Evolutionary conservation across 1,284 basidiomycete genomes (phyloP).

Genomic region (Tylopilus sp.): DNA sequence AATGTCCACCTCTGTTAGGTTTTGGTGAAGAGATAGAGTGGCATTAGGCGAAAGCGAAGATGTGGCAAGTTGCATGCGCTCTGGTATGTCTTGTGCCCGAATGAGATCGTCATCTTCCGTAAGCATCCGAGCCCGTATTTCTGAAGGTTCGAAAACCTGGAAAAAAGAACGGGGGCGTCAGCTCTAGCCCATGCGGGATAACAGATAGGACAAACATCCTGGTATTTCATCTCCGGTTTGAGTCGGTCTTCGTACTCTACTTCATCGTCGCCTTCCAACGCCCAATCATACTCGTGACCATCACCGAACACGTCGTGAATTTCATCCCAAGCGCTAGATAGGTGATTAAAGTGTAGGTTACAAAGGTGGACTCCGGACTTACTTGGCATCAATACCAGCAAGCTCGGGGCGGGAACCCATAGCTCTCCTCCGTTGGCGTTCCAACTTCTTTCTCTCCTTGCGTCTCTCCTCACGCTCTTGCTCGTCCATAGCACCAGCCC

Average conservation of each 20-base stretch:
- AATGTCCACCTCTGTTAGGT: conserved; percentile 69
- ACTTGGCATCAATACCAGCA: conserved; percentile 86
- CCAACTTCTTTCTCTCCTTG: conserved; percentile 62
- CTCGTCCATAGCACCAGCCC: conserved; percentile 65
- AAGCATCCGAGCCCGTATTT: conserved; percentile 88
- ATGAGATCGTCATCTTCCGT: conserved; percentile 96
- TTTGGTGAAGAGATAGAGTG: conserved; percentile 65
- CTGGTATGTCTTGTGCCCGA: conserved; percentile 87
- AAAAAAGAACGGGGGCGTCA: conserved; percentile 11
- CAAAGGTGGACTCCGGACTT: conserved; percentile 35
- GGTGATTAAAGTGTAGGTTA: conserved; percentile 19
- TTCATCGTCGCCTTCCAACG: conserved; percentile 78
- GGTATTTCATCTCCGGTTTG: conserved; percentile 80
- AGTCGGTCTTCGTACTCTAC: conserved; percentile 53
- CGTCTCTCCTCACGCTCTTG: conserved; percentile 72
- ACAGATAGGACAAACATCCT: conserved; percentile 66
- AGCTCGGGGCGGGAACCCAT: conserved; percentile 72
- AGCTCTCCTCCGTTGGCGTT: conserved; percentile 62
- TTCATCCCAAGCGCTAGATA: conserved; percentile 88
- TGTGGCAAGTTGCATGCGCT: conserved; percentile 94
- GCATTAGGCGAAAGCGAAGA: conserved; percentile 75
- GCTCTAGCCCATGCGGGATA: conserved; percentile 6
- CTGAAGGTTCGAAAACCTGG: conserved; percentile 97
- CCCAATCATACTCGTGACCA: conserved; percentile 96
- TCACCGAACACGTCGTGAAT: conserved; percentile 97